phyloP scores from a whole-genome alignment of 2,329 filamentous ascomycete species.

The Chrysoporthe cubensis region DNA sequence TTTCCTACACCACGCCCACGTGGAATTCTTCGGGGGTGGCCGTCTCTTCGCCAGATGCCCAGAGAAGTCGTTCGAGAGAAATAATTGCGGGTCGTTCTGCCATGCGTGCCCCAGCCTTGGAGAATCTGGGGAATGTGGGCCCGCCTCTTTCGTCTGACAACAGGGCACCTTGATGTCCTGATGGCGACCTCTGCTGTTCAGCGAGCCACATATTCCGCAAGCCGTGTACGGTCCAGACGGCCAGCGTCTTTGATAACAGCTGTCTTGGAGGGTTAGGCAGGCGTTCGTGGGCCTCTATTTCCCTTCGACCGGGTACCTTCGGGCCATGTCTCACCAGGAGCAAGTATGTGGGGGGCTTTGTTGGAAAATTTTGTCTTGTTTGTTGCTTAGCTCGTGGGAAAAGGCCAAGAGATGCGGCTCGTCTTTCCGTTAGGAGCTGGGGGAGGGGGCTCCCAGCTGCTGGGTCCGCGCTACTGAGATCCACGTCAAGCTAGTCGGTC shows the following conservation, averaged over 20 bases:
- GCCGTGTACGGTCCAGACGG: too few relatives aligned
- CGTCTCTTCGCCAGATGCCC: too few relatives aligned
- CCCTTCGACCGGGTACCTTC: not conserved
- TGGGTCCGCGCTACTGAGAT: not conserved
- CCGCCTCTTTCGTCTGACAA: not conserved
- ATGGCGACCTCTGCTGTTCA: not conserved
- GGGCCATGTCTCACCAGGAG: not conserved
- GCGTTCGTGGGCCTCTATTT: not conserved
- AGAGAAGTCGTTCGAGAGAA: not conserved
- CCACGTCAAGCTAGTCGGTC: not conserved
- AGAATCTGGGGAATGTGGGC: not conserved
- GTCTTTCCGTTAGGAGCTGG: not conserved
- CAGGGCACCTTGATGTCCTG: not conserved
- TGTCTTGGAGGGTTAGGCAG: too few relatives aligned
- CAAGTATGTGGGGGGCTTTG: not conserved
- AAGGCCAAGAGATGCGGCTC: conserved; percentile 7
- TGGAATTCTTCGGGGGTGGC: too few relatives aligned
- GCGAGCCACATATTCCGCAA: too few relatives aligned
- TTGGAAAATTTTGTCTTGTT: not conserved
- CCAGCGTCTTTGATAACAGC: too few relatives aligned
- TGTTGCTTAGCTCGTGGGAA: not conserved
- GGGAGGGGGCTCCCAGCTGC: not conserved
- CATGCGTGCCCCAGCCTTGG: not conserved
- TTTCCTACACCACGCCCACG: too few relatives aligned
- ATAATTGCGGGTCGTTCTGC: not conserved